Percentiles rank a stretch among this genome's conserved stretches.
Conservation (phyloP, 352 stramenopile species). For the Phytophthora crassamura region DNA sequence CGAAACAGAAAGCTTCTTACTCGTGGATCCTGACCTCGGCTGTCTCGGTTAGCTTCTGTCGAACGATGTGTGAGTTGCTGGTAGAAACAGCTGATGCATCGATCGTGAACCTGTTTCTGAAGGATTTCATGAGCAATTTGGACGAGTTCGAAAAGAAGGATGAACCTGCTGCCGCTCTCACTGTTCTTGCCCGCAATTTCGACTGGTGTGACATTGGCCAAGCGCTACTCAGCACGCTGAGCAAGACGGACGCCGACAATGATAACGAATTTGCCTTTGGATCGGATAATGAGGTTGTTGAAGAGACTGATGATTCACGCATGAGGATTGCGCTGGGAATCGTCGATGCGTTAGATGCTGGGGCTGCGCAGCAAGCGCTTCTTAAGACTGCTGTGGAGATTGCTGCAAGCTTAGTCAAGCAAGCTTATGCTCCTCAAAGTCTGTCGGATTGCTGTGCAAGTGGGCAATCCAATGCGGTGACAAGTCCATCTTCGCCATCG, state of each 20-base stretch:
- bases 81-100: constrained; percentile 4
- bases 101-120: constrained; percentile 16
- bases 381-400: too few relatives aligned
- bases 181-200: constrained; percentile 6
- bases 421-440: constrained; percentile 5
- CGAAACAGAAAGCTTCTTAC: not conserved
- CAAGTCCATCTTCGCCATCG: not conserved
- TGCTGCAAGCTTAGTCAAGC: not conserved
- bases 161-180: not conserved
- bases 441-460: constrained; percentile 16
- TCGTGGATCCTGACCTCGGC: not conserved
- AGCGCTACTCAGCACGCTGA: not conserved
- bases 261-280: too few relatives aligned
- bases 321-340: constrained; percentile 4
- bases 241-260: not conserved
- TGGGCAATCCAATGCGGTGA: constrained; percentile 7
- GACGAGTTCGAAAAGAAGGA: constrained; percentile 7
- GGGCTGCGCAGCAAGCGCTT: not conserved
- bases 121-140: not conserved
- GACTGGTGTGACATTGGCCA: constrained; percentile 9
- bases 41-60: constrained; percentile 5
- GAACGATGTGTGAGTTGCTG: not conserved
- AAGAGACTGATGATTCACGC: not conserved
- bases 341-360: not conserved
- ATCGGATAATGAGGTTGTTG: too few relatives aligned